Evolutionary conservation across 805 yeast species (phyloP).

Genomic region (Candida peoriensis): DNA sequence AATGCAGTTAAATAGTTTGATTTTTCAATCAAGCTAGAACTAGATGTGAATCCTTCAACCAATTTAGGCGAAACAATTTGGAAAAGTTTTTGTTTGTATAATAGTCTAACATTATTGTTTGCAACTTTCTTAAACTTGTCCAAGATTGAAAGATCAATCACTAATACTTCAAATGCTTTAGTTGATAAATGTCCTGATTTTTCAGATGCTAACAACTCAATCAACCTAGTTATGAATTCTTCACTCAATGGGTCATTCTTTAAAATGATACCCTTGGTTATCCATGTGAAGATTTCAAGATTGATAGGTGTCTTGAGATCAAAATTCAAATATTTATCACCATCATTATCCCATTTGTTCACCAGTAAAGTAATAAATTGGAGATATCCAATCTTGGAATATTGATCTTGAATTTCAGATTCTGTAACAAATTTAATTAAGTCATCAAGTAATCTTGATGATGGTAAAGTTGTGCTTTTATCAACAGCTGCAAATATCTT

Average conservation of each 20-base stretch:
- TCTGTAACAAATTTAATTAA: conserved; percentile 7
- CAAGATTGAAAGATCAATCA: conserved; percentile 62
- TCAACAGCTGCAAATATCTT: conserved; percentile 52
- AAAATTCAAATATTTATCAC: conserved; percentile 1
- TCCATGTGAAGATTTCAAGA: conserved; percentile 64
- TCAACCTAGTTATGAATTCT: conserved; percentile 28
- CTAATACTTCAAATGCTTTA: conserved; percentile 55
- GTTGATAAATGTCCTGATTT: conserved; percentile 38
- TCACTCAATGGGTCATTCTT: conserved; percentile 42
- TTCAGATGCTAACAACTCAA: conserved; percentile 30
- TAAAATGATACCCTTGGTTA: conserved; percentile 62
- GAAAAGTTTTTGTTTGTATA: conserved; percentile 81
- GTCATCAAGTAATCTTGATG: conserved; percentile 14
- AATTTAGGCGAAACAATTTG: conserved; percentile 52
- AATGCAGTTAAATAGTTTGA: conserved; percentile 60
- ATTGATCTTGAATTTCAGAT: conserved; percentile 10
- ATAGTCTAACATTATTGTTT: conserved; percentile 54
- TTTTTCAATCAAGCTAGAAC: conserved; percentile 26
- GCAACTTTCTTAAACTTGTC: conserved; percentile 39
- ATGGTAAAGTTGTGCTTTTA: conserved; percentile 29
- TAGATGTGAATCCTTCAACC: conserved; percentile 38
- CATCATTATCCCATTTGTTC: conserved; percentile 44
- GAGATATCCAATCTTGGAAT: conserved; percentile 45
- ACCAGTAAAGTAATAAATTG: conserved; percentile 49
- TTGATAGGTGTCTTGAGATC: conserved; percentile 17